Evolutionary conservation across 202 grass and related monocot genomes (phyloP), one percentile per base, ranked within the genome.

Genomic region (Zizania palustris): DNA sequence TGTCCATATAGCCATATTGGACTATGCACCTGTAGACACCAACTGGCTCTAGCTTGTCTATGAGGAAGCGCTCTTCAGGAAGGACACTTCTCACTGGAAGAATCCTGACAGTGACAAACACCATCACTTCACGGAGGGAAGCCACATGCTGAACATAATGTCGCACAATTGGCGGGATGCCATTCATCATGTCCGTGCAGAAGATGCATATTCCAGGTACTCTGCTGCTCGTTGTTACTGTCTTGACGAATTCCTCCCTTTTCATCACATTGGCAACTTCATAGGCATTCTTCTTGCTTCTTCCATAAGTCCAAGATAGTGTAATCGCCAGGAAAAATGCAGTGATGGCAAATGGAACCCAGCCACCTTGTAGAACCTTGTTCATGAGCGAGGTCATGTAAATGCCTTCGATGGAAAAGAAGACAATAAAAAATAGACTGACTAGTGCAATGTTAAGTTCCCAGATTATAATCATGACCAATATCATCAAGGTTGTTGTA

Each of bases 1-100:
- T 84, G 73, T 96, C 92, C 89, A 87, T 92, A 69, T 92, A 96
- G 14, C 89, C 92, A 71, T 80, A 96, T 73, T 92, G 92, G 18
- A 89, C 89, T 63, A 96, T 75, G 84, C 89, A 96, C 69, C 92
- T 78, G 19, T 92, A 96, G 73, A 89, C 86, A 28, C 28, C 28
- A 1, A 45, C 56, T 12, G 82, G 81, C 12, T 84, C 92, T 64
- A 92, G 60, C 59, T 83, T 92, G 73, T 28, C 28, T 28, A 28
- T 28, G 28, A 28, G 28, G 56, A 96, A 92, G 11, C 89, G 77
- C 65, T 96, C 92, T 50, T 80, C 68, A 55, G 84, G 92, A 69
- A 92, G 86, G 65, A 96, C 84, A 0, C 79, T 87, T 61, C 40
- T 78, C 45, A 96, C 89, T 1, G 86, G 89, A 45, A 96, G 77